These are phyloP conservation scores for Calonectria hongkongensis DNA, from an alignment of 2,329 filamentous ascomycete genomes.

Conservation along the genomic window DNA sequence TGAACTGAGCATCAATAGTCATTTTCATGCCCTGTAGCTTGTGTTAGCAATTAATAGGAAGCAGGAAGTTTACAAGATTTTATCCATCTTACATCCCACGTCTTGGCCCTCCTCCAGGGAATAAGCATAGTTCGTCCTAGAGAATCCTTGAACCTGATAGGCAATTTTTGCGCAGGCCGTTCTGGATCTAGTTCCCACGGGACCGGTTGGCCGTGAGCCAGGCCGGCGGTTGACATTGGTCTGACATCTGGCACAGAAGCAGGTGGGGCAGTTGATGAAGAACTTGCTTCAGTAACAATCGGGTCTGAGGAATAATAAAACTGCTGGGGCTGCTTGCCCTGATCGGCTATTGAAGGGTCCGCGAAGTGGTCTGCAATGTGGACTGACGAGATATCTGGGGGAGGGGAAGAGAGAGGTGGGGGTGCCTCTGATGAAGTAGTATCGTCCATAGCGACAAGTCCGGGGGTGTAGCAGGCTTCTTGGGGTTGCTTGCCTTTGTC, in stretches of 20 bases:
- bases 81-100: slow-evolving; percentile 40
- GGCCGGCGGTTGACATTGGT: slow-evolving; percentile 25
- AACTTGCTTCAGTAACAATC: slow-evolving; percentile 20
- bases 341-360: neutral
- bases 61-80: neutral
- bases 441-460: slow-evolving; percentile 12
- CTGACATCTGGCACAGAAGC: neutral
- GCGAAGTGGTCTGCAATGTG: slow-evolving; percentile 20
- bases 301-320: slow-evolving; percentile 9
- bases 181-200: slow-evolving; percentile 45
- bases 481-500: slow-evolving; percentile 19
- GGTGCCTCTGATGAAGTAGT: neutral
- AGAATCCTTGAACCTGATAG: slow-evolving; percentile 36
- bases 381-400: neutral
- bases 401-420: slow-evolving; percentile 10
- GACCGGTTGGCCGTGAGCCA: slow-evolving; percentile 32
- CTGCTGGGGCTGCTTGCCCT: slow-evolving; percentile 31
- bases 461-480: neutral
- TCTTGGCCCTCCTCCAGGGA: slow-evolving; percentile 43
- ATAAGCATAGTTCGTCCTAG: slow-evolving; percentile 37
- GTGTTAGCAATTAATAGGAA: neutral
- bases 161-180: slow-evolving; percentile 39
- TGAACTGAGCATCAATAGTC: slow-evolving; percentile 40
- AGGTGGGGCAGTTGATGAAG: slow-evolving; percentile 28
- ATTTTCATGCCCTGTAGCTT: slow-evolving; percentile 43